These are phyloP conservation scores for Diplodia seriata DNA, from an alignment of 2,329 filamentous ascomycete species.

Conservation along the genomic window DNA sequence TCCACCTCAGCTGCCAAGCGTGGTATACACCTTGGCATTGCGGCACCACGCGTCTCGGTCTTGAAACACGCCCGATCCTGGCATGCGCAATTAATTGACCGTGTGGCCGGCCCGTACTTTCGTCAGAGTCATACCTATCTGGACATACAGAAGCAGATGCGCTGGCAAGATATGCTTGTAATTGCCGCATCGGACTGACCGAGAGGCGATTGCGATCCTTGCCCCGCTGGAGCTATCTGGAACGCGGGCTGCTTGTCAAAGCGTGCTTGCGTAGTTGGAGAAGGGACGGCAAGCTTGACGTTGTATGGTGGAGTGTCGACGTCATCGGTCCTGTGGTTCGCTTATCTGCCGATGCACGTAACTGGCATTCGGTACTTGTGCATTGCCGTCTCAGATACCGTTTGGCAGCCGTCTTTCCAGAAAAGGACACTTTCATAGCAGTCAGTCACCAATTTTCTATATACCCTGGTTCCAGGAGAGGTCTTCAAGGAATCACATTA, in stretches of 20 bases:
- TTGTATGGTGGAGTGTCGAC: neutral
- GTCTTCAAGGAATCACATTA: neutral
- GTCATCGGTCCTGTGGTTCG: neutral
- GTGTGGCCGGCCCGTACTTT: neutral
- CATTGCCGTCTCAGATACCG: too few relatives aligned
- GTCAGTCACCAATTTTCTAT: too few relatives aligned
- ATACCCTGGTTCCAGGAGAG: too few relatives aligned
- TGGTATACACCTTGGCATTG: neutral
- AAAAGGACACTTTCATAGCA: too few relatives aligned
- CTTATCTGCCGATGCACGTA: neutral
- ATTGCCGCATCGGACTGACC: constrained; percentile 24
- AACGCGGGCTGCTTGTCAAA: neutral
- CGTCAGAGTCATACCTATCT: neutral
- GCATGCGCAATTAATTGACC: neutral
- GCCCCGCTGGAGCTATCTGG: neutral
- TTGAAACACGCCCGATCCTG: constrained; percentile 8
- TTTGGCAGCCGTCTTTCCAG: too few relatives aligned
- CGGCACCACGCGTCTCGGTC: neutral
- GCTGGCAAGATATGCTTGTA: neutral
- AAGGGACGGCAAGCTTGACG: neutral
- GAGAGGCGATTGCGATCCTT: neutral
- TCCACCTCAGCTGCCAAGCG: neutral
- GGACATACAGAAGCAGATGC: neutral
- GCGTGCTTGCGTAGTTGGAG: neutral
- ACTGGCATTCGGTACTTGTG: too few relatives aligned